A percentile compares a stretch with the other conserved stretches of the same genome.
phyloP scores from a whole-genome alignment of 176 grass and related monocot species.

The Luzula sylvatica region DNA sequence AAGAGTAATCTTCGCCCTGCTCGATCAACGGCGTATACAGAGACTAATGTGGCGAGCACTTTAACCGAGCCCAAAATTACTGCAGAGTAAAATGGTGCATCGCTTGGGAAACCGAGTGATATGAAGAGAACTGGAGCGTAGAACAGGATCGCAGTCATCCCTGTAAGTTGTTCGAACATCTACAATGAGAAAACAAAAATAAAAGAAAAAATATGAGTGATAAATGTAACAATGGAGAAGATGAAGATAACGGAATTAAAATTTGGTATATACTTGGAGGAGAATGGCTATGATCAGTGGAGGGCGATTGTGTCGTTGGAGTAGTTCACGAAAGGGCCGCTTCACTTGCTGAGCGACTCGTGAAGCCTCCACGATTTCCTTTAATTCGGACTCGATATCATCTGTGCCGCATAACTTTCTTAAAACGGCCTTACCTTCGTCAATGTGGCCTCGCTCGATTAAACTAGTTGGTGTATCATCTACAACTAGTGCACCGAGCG shows the following conservation, averaged over 20 bases:
- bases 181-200: slow-evolving; percentile 14
- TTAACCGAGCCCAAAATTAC: slow-evolving; percentile 80
- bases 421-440: slow-evolving; percentile 71
- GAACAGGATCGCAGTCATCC: slow-evolving; percentile 98
- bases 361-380: slow-evolving; percentile 76
- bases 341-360: slow-evolving; percentile 63
- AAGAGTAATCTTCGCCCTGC: slow-evolving; percentile 59
- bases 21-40: slow-evolving; percentile 71
- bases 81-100: slow-evolving; percentile 75
- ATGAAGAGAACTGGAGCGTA: slow-evolving; percentile 91
- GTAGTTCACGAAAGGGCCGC: slow-evolving; percentile 80
- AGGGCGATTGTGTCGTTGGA: slow-evolving; percentile 52
- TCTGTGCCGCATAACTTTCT: slow-evolving; percentile 57
- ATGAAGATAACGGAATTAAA: background rate
- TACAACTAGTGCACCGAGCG: slow-evolving; percentile 59
- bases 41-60: slow-evolving; percentile 81
- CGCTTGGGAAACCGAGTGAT: slow-evolving; percentile 71
- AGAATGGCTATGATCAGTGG: slow-evolving; percentile 72
- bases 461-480: slow-evolving; percentile 80
- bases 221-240: slow-evolving; percentile 5
- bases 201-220: background rate
- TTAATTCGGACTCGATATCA: slow-evolving; percentile 74
- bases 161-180: slow-evolving; percentile 93
- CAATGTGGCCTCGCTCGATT: slow-evolving; percentile 56
- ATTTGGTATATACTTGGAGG: slow-evolving; percentile 37